A percentile compares a stretch with the other conserved stretches of the same genome.
These are phyloP conservation scores for Mortierella alpina DNA, from an alignment of 192 early-diverging fungal genomes.

Conservation along the genomic window DNA sequence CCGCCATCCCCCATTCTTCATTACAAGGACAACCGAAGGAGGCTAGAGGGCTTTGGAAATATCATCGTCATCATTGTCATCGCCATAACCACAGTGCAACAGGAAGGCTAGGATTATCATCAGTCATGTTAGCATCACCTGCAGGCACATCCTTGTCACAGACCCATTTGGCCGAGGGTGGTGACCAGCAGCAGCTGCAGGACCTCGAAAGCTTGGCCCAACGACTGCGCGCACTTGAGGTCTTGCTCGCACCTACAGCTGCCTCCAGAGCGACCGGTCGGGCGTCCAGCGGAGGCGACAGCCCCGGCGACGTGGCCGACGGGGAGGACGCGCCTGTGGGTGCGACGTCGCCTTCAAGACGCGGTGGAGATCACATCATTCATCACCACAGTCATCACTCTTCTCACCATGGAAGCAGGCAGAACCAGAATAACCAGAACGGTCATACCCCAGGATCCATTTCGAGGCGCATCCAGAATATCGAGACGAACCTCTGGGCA, in stretches of 20 bases:
- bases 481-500: conserved; percentile 29
- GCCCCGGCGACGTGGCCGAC: background rate
- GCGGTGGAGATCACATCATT: background rate
- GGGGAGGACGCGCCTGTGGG: background rate
- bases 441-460: conserved; percentile 34
- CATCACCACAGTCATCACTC: background rate
- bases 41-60: no score
- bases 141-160: background rate
- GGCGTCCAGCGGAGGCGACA: conserved; percentile 27
- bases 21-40: no score
- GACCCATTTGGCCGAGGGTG: background rate
- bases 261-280: background rate
- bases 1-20: no score
- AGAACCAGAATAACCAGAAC: conserved; percentile 7
- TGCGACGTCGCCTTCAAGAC: no score
- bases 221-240: conserved; percentile 30
- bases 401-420: background rate
- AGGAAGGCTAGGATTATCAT: background rate
- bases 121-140: no score
- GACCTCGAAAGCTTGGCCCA: conserved; percentile 49
- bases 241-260: conserved; percentile 8
- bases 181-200: conserved; percentile 26
- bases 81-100: background rate
- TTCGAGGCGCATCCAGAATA: conserved; percentile 39
- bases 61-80: background rate